Evolutionary conservation across 1,284 basidiomycete species (phyloP), one percentile per base, ranked within the genome.

Genomic region (Kalmanozyma brasiliensis): DNA sequence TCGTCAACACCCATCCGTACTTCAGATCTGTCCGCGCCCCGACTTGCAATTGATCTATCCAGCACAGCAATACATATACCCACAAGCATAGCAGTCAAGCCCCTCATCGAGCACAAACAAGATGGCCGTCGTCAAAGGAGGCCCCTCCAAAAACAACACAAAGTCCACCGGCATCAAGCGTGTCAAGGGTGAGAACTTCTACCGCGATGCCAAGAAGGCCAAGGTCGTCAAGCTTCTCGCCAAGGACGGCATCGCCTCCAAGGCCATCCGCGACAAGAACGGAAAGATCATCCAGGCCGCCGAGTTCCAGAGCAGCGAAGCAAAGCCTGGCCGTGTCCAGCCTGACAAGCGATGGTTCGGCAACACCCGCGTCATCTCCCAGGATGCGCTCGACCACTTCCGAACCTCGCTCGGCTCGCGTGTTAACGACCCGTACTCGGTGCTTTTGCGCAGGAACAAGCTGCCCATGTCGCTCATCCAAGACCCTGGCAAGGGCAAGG

Each of bases 351-450:
- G 79, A 24, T 82, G 80, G 80, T 82, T 82, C 60, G 60, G 94
- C 43, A 98, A 98, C 84, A 98, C 96, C 11, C 87, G 96, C 79
- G 95, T 98, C 49, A 98, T 99, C 82, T 74, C 68, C 6, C 80
- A 82, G 49, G 79, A 81, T 63, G 80, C 80, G 16, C 63, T 82
- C 77, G 94, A 97, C 79, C 78, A 82, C 59, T 82, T 82, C 72
- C 65, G 79, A 5, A 78, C 73, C n/a, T 72, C 77, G 29, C 72
- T 82, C 24, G 72, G 65, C 8, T 64, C 70, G 37, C 65, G 73
- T n/a, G 78, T 76, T 23, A 72, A 78, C 36, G 80, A 82, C 34
- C 80, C 80, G 0, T 82, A 82, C 64, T 73, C 70, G 41, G 78
- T 82, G 26, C 60, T 82, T 8, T 42, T 82, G 49, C 58, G 80